These are phyloP conservation scores for Pythium sp. DNA, from an alignment of 352 stramenopile genomes.

Conservation along the genomic window DNA sequence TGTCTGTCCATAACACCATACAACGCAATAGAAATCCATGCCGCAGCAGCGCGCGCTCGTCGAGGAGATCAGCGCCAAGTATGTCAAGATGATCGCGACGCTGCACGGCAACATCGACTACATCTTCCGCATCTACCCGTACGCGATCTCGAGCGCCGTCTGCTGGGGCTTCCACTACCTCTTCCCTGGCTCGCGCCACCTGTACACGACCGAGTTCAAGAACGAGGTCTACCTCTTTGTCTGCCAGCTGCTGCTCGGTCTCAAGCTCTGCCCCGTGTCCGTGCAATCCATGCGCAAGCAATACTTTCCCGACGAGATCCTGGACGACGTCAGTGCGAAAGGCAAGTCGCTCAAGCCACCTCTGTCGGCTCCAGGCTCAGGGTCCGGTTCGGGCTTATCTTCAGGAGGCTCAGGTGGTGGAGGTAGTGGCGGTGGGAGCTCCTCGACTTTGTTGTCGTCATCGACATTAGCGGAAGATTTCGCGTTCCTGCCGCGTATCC, in stretches of 20 bases:
- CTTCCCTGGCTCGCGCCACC: slow-evolving; percentile 81
- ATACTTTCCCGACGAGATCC: slow-evolving; percentile 72
- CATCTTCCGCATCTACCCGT: slow-evolving; percentile 88
- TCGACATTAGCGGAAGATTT: slow-evolving; percentile 16
- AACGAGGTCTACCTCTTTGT: slow-evolving; percentile 74
- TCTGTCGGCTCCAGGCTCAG: not conserved
- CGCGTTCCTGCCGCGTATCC: slow-evolving; percentile 27
- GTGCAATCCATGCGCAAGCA: slow-evolving; percentile 68
- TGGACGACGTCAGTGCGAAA: slow-evolving; percentile 50
- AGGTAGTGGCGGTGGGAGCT: not conserved
- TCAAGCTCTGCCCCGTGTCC: slow-evolving; percentile 61
- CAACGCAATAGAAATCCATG: slow-evolving; percentile 41
- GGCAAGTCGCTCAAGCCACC: slow-evolving; percentile 24
- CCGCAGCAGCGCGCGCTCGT: slow-evolving; percentile 65
- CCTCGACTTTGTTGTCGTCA: slow-evolving; percentile 3
- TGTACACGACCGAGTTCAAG: slow-evolving; percentile 86
- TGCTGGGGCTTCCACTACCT: slow-evolving; percentile 87
- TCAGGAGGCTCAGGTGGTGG: not conserved
- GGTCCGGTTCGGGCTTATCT: not conserved
- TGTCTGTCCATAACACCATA: not conserved
- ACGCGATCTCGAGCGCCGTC: slow-evolving; percentile 72
- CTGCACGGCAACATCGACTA: slow-evolving; percentile 80
- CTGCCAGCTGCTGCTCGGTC: slow-evolving; percentile 62
- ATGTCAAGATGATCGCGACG: slow-evolving; percentile 76
- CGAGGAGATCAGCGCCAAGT: slow-evolving; percentile 65